Conservation (phyloP, 2,329 filamentous ascomycete genomes). For the Xylariaceae sp. region DNA sequence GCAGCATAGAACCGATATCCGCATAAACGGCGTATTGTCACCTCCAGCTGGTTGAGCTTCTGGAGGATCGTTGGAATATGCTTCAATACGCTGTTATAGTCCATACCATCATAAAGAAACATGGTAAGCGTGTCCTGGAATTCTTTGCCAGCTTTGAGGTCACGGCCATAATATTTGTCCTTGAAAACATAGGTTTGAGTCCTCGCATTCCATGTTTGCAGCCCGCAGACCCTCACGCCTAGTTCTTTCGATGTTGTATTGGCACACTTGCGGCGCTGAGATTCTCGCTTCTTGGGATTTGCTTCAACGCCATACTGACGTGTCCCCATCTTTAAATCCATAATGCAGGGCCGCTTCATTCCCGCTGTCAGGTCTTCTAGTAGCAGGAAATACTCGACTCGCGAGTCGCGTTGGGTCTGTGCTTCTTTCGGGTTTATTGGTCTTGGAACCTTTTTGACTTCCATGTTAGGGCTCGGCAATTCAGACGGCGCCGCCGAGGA, state of each 20-base stretch:
- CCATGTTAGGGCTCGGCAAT: conserved; percentile 33
- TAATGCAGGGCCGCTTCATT: conserved; percentile 94
- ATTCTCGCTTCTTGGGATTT: conserved; percentile 84
- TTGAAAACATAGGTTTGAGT: conserved; percentile 87
- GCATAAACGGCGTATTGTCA: conserved; percentile 72
- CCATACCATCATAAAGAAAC: conserved; percentile 87
- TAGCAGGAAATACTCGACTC: conserved; percentile 88
- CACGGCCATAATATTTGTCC: conserved; percentile 94
- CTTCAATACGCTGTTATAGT: conserved; percentile 71
- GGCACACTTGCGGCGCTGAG: conserved; percentile 88
- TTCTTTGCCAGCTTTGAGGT: conserved; percentile 79
- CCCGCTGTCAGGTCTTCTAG: conserved; percentile 93
- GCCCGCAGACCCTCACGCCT: conserved; percentile 88
- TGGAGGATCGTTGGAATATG: conserved; percentile 85
- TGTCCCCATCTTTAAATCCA: conserved; percentile 98
- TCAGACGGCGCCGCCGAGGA: conserved; percentile 30
- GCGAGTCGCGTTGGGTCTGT: conserved; percentile 56
- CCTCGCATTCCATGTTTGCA: conserved; percentile 91
- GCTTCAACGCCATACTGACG: conserved; percentile 95
- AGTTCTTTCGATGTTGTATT: conserved; percentile 87
- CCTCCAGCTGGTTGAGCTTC: conserved; percentile 78
- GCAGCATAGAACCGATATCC: conserved; percentile 95
- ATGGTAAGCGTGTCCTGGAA: conserved; percentile 84
- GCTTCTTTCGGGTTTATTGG: conserved; percentile 76
- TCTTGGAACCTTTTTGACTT: conserved; percentile 44